phyloP scores from a whole-genome alignment of 2,329 filamentous ascomycete genomes.

The Alternaria burnsii region DNA sequence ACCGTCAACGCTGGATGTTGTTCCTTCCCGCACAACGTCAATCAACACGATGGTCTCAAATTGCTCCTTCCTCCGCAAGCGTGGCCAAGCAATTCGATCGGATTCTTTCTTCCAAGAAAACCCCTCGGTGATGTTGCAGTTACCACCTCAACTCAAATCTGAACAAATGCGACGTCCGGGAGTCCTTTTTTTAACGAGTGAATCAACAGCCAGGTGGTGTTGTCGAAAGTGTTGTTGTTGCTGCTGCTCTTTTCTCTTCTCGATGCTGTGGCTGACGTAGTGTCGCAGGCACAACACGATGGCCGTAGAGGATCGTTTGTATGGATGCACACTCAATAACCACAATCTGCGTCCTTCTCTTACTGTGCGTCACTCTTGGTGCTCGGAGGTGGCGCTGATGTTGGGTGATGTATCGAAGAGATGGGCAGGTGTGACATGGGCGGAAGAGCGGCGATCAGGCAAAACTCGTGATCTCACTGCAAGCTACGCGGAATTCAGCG shows the following conservation, averaged over 20 bases:
- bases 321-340: constrained; percentile 18
- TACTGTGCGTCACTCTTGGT: constrained; percentile 20
- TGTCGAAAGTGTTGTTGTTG: neutral
- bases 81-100: constrained; percentile 18
- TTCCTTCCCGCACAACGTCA: constrained; percentile 38
- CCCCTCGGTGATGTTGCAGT: constrained; percentile 11
- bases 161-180: neutral
- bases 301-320: constrained; percentile 24
- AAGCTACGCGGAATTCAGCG: constrained; percentile 32
- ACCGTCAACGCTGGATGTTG: constrained; percentile 22
- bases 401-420: constrained; percentile 23
- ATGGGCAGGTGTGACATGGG: constrained; percentile 38
- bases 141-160: neutral
- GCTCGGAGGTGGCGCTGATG: constrained; percentile 18
- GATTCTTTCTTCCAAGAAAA: constrained; percentile 3
- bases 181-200: neutral
- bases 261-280: constrained; percentile 37
- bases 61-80: constrained; percentile 27
- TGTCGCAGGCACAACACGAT: constrained; percentile 30
- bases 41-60: constrained; percentile 14
- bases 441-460: constrained; percentile 24
- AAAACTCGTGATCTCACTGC: constrained; percentile 44
- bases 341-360: constrained; percentile 23
- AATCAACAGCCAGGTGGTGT: neutral
- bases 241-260: constrained; percentile 21